Evolutionary conservation across 1,139 yeast species (phyloP), one percentile per base, ranked within the genome.

Genomic region (Suhomyces guaymorum): DNA sequence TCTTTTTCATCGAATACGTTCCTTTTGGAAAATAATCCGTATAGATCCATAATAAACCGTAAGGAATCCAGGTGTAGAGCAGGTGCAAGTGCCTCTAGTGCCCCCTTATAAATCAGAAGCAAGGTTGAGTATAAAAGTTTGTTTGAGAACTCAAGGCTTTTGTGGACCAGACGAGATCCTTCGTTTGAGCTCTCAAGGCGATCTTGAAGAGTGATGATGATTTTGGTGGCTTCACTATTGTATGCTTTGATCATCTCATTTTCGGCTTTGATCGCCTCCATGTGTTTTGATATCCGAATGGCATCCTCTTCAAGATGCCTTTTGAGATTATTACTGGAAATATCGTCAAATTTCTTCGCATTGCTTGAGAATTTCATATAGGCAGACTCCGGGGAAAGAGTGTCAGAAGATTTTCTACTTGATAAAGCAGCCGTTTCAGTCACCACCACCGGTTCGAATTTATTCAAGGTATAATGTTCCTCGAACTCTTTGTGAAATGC

Each of bases 51-150:
- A 32, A 50, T 45, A 25, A 45, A 48, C 1, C 30, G 31, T 10
- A 42, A 35, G 10, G 61, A 49, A 28, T 57, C 61, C 7, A 49
- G 47, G 28, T 52, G 43, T 36, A 56, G 39, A 42, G 54, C 41
- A 7, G 58, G 58, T 23, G 42, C 32, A 22, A 57, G 39, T 7
- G 41, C 15, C 7, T 26, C 35, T 23, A 35, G n/a, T 5, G 26
- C 14, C 6, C 22, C 23, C 17, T 31, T 19, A 6, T 27, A 24
- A 8, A 35, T 6, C 20, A 19, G 25, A 11, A 26, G 8, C n/a
- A 35, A 21, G 7, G 35, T 25, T 13, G 7, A 19, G 25, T 27
- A 27, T 5, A 35, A 8, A 11, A 27, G n/a, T 15, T 31, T 23
- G 20, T 35, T 31, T 5, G 38, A 35, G 9, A 26, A 2, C 7